Conservation (phyloP, 257 asterid species). For the Solanum okadae region DNA sequence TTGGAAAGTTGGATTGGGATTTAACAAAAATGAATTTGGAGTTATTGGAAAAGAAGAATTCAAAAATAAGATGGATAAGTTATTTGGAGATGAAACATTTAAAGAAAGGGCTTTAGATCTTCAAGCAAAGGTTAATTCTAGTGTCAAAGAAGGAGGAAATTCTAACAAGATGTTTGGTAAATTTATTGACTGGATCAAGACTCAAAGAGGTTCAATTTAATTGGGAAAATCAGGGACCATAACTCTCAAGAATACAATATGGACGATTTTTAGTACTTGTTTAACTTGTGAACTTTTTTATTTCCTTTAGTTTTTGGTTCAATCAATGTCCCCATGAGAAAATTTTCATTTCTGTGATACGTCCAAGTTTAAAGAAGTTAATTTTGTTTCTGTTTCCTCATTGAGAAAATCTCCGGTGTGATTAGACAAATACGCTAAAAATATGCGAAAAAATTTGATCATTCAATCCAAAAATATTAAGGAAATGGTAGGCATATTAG, state of each 20-base stretch:
- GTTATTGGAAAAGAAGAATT: slow-evolving; percentile 14
- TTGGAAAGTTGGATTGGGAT: slow-evolving; percentile 30
- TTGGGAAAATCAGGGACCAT: not conserved
- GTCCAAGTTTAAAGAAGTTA: not conserved
- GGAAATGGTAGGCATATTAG: not conserved
- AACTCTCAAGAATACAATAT: not conserved
- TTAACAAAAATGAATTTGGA: slow-evolving; percentile 14
- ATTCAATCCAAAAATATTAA: not conserved
- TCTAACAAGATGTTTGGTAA: slow-evolving; percentile 22
- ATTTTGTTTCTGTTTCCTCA: not conserved
- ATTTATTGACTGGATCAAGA: slow-evolving; percentile 39
- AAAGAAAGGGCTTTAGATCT: slow-evolving; percentile 22
- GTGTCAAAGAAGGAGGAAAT: slow-evolving; percentile 21
- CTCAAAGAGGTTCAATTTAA: not conserved
- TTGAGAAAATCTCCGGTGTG: not conserved
- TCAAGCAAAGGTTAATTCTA: slow-evolving; percentile 6
- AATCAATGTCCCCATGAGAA: not conserved
- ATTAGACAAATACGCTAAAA: not conserved
- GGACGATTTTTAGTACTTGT: not conserved
- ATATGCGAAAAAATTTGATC: not conserved
- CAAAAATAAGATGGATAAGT: slow-evolving; percentile 22
- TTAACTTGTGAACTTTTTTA: not conserved
- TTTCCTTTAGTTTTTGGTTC: not conserved
- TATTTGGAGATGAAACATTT: slow-evolving; percentile 12
- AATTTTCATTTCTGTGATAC: not conserved